Percentiles rank a stretch among this genome's conserved stretches.
These are phyloP conservation scores for Selaginella tamariscina DNA, from an alignment of 75 land plant genomes.

Conservation along the genomic window DNA sequence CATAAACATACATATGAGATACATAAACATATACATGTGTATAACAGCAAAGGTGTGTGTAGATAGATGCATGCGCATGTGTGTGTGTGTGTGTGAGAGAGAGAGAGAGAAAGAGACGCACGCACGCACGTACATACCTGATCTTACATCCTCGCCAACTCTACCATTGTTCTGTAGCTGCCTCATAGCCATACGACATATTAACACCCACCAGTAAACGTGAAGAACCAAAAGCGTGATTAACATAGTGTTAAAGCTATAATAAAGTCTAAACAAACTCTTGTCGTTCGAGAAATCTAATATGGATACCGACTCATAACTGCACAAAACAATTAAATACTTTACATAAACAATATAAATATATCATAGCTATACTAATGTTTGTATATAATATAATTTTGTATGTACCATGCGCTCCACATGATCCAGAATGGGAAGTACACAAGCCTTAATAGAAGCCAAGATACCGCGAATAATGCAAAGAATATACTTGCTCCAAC, in stretches of 20 bases:
- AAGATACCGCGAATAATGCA: conserved; percentile 64
- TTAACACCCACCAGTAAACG: conserved; percentile 74
- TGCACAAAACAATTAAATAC: background rate
- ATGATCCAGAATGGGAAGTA: conserved; percentile 85
- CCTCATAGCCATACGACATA: conserved; percentile 51
- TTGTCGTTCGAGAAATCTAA: background rate
- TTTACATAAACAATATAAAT: background rate
- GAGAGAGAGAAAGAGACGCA: background rate
- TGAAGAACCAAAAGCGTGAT: conserved; percentile 64
- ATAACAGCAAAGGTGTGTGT: too few species aligned
- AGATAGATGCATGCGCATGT: too few species aligned
- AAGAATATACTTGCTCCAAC: conserved; percentile 71
- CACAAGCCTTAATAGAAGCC: conserved; percentile 69
- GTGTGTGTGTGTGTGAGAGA: background rate
- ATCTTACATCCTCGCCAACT: conserved; percentile 78
- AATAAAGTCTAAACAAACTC: conserved; percentile 31
- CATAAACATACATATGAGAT: too few species aligned
- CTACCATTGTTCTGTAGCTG: conserved; percentile 70
- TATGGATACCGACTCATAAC: background rate
- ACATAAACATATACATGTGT: too few species aligned
- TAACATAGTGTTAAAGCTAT: conserved; percentile 62
- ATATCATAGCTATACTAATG: conserved; percentile 4
- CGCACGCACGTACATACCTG: conserved; percentile 47
- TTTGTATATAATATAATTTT: background rate
- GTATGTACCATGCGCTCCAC: conserved; percentile 50